Evolutionary conservation across 2,329 filamentous ascomycete genomes (phyloP), one percentile per base, ranked within the genome.

Genomic region (Penicillium palitans): DNA sequence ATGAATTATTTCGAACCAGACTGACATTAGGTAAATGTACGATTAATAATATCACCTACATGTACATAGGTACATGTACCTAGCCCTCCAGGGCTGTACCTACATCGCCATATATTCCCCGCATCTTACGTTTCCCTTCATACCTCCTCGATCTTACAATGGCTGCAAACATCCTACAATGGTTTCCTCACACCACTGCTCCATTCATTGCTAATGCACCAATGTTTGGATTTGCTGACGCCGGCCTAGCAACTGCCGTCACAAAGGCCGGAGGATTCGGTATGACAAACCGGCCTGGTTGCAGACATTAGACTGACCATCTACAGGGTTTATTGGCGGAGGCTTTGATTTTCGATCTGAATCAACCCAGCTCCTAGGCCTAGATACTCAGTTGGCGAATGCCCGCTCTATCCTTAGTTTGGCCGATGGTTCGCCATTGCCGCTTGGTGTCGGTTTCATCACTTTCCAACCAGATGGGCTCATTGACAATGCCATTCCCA

Each of bases 371-470:
- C 60, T 68, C 15, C 31, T n/a, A 17, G 53, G 46, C 12, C 52
- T 68, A 6, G 61, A 66, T 31, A n/a, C 42, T 12, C 48, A 59
- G 29, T 45, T 67, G 37, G 21, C 46, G 6, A 56, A 62, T 40
- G 55, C 58, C 10, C 58, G 62, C 21, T 29, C 52, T 4, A 40
- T 59, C 4, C 53, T 65, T 6, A 53, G 46, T 17, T 37, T 50
- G 3, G 17, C 31, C 10, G 52, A 60, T 7, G 48, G 25, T 0
- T 8, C 39, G 13, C 42, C 72, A 3, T 70, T 84, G 0, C 82
- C 82, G 39, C 73, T 89, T 39, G 85, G 82, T 58, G 77, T 88
- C 4, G 87, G 87, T 55, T 86, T 90, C 72, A 79, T 89, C 54
- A 82, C 85, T 46, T 84, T 84, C 56, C 73, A 81, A 52, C 61